Evolutionary conservation across 2,329 filamentous ascomycete genomes (phyloP), one percentile per base, ranked within the genome.

Genomic region (Anthostomella pinea): DNA sequence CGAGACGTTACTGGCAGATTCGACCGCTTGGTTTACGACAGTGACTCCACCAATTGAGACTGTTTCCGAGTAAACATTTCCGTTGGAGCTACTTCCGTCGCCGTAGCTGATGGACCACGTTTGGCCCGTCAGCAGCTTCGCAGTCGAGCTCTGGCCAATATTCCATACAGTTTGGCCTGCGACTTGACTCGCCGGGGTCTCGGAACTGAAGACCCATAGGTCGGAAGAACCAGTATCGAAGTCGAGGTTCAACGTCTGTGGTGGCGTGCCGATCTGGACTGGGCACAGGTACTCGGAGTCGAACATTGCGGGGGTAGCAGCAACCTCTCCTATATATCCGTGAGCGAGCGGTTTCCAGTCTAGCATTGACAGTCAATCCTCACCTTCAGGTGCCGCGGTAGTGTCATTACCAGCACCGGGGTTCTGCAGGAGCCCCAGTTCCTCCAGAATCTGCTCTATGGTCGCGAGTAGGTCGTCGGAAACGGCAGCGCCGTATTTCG

Each of bases 151-250:
- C 31, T 60, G 57, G 16, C 39, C 43, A 2, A 68, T 63, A 30
- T 65, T 50, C 40, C 66, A 72, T n/a, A 63, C 33, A 5, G 56
- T 51, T 30, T 72, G 68, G 0, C 64, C 65, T 11, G 56, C 56
- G 8, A 65, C 52, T 18, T 65, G 53, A 13, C 36, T 48, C 17
- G 33, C 23, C 10, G 58, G 50, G 2, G 59, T 62, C 39, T 63
- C 51, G 20, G 54, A 54, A 36, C 65, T 68, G 47, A 71, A 71
- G 1, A 73, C 69, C 69, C 69, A 70, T 16, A 71, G 55, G 38
- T 72, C 68, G 8, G 66, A 64, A 3, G 67, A 70, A 1, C 68
- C 68, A 1, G 69, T 72, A 39, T 72, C 67, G 30, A 72, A 67
- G 46, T 69, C 62, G 31, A 72, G 49, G 22, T 64, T 60, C 30